These are phyloP conservation scores for Alternaria metachromatica DNA, from an alignment of 2,329 filamentous ascomycete genomes.

Conservation along the genomic window DNA sequence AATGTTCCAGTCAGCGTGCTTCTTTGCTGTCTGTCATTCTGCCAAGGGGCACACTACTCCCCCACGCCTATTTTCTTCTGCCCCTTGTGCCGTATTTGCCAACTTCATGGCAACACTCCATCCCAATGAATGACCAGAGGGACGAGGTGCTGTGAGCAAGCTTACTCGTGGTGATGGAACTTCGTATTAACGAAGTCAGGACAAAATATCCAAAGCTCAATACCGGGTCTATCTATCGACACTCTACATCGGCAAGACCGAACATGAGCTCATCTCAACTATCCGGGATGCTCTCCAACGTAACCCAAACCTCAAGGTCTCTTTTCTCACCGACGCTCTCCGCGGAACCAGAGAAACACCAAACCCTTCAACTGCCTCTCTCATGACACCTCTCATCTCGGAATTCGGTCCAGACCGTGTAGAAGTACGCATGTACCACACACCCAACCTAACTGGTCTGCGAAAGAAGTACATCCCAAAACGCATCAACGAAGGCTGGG, in stretches of 20 bases:
- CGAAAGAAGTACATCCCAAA: slow-evolving; percentile 84
- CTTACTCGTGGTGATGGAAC: not conserved
- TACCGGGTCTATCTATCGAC: slow-evolving; percentile 90
- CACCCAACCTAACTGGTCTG: slow-evolving; percentile 88
- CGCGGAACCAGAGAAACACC: slow-evolving; percentile 92
- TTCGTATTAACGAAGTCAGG: slow-evolving; percentile 26
- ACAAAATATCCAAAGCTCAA: slow-evolving; percentile 81
- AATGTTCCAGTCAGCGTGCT: not conserved
- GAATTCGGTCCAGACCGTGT: slow-evolving; percentile 87
- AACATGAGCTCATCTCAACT: slow-evolving; percentile 84
- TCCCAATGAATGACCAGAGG: not conserved
- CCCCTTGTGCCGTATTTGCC: not conserved
- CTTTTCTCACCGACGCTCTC: slow-evolving; percentile 88
- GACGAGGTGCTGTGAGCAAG: not conserved
- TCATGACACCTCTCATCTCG: slow-evolving; percentile 80
- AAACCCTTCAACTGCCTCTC: slow-evolving; percentile 82
- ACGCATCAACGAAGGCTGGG: slow-evolving; percentile 97
- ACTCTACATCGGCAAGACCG: slow-evolving; percentile 92
- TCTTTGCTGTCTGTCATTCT: not conserved
- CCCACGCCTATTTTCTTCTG: not conserved
- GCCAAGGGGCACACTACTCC: not conserved
- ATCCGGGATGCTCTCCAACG: slow-evolving; percentile 75
- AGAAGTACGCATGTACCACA: slow-evolving; percentile 97
- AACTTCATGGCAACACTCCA: not conserved
- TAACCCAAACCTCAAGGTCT: slow-evolving; percentile 80